Percentiles rank a stretch among this genome's conserved stretches.
Conservation (phyloP, 176 grass and related monocot species). For the Aechmea fasciata region DNA sequence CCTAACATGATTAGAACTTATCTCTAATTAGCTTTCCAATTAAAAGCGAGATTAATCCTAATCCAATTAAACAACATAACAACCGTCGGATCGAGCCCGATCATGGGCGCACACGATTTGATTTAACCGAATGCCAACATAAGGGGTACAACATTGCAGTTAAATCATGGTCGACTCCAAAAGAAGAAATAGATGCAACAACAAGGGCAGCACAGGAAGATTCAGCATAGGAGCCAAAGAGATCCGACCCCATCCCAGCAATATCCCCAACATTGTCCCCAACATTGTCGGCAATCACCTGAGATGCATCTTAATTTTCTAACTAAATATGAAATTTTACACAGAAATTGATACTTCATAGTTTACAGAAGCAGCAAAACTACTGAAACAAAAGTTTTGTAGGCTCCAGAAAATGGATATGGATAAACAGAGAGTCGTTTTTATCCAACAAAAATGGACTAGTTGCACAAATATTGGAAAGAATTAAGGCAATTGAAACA, state of each 20-base stretch:
- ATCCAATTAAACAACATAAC: too few relatives aligned
- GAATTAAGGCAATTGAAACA: not conserved
- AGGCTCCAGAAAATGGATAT: too few relatives aligned
- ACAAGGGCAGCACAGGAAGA: slow-evolving; percentile 43
- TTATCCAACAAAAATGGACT: not conserved
- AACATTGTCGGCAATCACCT: slow-evolving; percentile 52
- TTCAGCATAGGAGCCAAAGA: slow-evolving; percentile 50
- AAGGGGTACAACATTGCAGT: slow-evolving; percentile 44
- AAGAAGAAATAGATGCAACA: slow-evolving; percentile 52
- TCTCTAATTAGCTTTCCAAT: too few relatives aligned
- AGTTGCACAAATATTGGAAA: not conserved
- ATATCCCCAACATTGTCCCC: slow-evolving; percentile 55
- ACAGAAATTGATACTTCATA: not conserved
- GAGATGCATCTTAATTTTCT: not conserved
- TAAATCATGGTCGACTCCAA: slow-evolving; percentile 41
- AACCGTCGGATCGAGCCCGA: too few relatives aligned
- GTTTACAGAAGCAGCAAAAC: not conserved
- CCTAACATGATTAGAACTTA: too few relatives aligned
- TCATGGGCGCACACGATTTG: too few relatives aligned
- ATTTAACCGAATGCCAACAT: too few relatives aligned
- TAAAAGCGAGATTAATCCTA: too few relatives aligned
- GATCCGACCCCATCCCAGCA: slow-evolving; percentile 47
- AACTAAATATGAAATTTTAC: not conserved
- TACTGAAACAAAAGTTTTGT: slow-evolving; percentile 6
- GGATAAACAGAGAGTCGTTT: not conserved